These are phyloP conservation scores for Conticribra guillardii DNA, from an alignment of 108 stramenopile genomes.

Conservation along the genomic window DNA sequence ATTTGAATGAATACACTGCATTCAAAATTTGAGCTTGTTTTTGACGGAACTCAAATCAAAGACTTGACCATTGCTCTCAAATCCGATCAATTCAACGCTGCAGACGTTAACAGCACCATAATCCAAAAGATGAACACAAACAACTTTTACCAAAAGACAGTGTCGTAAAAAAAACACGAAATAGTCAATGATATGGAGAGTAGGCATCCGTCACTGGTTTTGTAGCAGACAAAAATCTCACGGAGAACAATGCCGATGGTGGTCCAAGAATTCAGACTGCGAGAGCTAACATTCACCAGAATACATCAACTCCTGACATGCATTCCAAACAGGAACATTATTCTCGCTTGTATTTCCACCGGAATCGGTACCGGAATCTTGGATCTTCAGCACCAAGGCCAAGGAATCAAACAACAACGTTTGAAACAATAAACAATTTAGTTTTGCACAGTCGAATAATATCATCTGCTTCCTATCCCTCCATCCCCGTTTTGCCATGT, in stretches of 20 bases:
- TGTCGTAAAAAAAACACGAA: not conserved
- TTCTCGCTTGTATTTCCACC: not conserved
- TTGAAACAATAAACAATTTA: constrained; percentile 42
- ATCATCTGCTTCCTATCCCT: constrained; percentile 51
- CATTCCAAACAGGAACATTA: constrained; percentile 27
- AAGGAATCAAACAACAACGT: constrained; percentile 45
- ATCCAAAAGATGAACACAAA: not conserved
- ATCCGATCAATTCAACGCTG: no score
- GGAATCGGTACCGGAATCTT: no score
- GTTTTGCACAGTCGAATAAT: constrained; percentile 50
- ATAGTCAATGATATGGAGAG: constrained; percentile 13
- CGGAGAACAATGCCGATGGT: not conserved
- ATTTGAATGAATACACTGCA: no score
- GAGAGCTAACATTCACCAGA: not conserved
- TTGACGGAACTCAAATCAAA: no score
- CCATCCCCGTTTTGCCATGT: constrained; percentile 53
- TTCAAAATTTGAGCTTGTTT: no score
- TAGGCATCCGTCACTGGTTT: constrained; percentile 6
- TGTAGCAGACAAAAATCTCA: not conserved
- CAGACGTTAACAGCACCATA: constrained; percentile 1
- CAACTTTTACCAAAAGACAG: not conserved
- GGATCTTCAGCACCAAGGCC: no score
- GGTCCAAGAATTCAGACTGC: not conserved
- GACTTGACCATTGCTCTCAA: no score
- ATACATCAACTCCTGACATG: not conserved